phyloP scores from a whole-genome alignment of 768 basidiomycete species.

The Naganishia onofrii region DNA sequence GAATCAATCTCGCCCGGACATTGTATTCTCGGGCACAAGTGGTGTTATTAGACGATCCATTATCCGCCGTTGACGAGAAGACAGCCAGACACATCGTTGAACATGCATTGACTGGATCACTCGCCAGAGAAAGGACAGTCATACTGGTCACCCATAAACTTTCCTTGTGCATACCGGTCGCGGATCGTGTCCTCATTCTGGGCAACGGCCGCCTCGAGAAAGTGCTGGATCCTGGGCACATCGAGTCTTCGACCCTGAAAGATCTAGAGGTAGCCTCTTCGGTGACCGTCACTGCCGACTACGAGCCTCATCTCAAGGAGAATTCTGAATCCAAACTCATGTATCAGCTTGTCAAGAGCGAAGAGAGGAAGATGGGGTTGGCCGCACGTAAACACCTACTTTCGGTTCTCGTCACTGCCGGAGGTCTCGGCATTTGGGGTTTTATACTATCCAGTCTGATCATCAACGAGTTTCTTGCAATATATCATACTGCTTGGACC shows the following conservation, averaged over 20 bases:
- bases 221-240: too few species aligned
- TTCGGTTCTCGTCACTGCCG: background rate
- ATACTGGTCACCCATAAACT: conserved; percentile 48
- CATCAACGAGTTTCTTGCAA: background rate
- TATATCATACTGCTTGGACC: conserved; percentile 2
- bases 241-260: too few species aligned
- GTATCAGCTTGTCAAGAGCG: conserved; percentile 6
- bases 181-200: background rate
- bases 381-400: background rate
- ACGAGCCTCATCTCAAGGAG: too few species aligned
- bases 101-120: conserved; percentile 39
- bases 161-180: conserved; percentile 35
- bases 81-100: conserved; percentile 43
- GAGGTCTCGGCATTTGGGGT: background rate
- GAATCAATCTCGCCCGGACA: conserved; percentile 39
- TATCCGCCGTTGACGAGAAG: conserved; percentile 50
- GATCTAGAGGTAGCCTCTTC: too few species aligned
- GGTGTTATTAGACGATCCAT: conserved; percentile 40
- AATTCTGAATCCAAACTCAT: too few species aligned
- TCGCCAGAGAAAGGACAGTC: conserved; percentile 41
- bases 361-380: background rate
- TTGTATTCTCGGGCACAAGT: conserved; percentile 48
- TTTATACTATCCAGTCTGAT: background rate
- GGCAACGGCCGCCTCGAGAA: too few species aligned
- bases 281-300: too few species aligned